These are phyloP conservation scores for Leccinum subtestaceum DNA, from an alignment of 768 basidiomycete genomes.

Conservation along the genomic window DNA sequence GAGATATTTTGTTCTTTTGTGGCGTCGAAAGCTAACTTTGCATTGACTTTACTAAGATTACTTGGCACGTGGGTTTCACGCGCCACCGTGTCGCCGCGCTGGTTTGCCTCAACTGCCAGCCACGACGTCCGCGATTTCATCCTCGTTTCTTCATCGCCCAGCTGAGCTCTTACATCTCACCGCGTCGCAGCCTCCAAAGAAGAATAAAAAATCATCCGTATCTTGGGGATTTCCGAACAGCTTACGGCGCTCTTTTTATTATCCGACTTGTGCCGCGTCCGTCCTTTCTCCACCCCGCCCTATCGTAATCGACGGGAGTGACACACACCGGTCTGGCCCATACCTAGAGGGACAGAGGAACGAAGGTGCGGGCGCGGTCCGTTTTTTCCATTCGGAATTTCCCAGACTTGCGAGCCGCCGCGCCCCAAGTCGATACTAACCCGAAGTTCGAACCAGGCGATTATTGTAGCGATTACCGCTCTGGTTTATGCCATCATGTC, in stretches of 20 bases:
- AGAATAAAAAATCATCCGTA: neutral
- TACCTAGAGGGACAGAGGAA: neutral
- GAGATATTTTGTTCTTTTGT: conserved; percentile 10
- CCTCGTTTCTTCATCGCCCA: neutral
- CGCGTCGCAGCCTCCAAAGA: neutral
- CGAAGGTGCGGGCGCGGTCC: neutral
- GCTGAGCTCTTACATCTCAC: neutral
- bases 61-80: neutral
- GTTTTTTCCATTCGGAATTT: neutral
- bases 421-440: conserved; percentile 1
- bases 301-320: conserved; percentile 21
- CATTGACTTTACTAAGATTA: neutral
- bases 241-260: conserved; percentile 12
- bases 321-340: conserved; percentile 4
- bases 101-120: neutral
- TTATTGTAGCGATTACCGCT: conserved; percentile 3
- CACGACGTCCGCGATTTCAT: neutral
- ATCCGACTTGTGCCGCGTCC: conserved; percentile 2
- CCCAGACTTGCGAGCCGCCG: neutral
- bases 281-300: conserved; percentile 20
- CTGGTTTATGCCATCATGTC: conserved; percentile 8
- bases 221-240: neutral
- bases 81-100: neutral
- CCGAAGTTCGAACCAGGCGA: neutral
- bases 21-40: conserved; percentile 16